phyloP scores from a whole-genome alignment of 371 early-diverging fungal genomes.

The Mucor racemosus region DNA sequence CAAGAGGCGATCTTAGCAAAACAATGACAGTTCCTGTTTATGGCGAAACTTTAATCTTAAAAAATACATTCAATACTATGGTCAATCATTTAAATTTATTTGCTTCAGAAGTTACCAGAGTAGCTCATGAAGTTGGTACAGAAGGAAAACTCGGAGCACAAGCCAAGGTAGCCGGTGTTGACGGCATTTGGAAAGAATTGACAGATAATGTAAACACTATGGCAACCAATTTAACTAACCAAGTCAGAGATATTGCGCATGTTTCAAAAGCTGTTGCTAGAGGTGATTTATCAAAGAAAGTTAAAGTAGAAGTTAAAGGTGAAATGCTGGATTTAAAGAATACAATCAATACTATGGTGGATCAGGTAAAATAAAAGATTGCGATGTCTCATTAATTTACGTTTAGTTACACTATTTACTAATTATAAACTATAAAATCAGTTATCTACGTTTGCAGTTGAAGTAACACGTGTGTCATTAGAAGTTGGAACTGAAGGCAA shows the following conservation, averaged over 20 bases:
- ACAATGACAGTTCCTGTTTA: slow-evolving; percentile 69
- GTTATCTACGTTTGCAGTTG: slow-evolving; percentile 66
- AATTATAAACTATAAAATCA: neutral
- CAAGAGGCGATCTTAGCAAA: slow-evolving; percentile 71
- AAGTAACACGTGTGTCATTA: slow-evolving; percentile 66
- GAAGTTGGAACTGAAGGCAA: slow-evolving; percentile 60
- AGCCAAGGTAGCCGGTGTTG: slow-evolving; percentile 57
- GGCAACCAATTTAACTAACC: slow-evolving; percentile 63
- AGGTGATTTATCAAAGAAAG: slow-evolving; percentile 60
- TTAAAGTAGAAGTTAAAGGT: slow-evolving; percentile 60
- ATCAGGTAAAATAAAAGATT: slow-evolving; percentile 42
- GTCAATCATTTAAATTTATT: slow-evolving; percentile 56
- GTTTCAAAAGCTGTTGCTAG: slow-evolving; percentile 63
- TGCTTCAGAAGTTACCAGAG: slow-evolving; percentile 59
- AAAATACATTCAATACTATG: slow-evolving; percentile 76
- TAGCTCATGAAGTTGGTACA: slow-evolving; percentile 59
- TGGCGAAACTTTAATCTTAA: slow-evolving; percentile 72
- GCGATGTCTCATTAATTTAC: no score
- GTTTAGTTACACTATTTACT: neutral
- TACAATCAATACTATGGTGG: slow-evolving; percentile 70
- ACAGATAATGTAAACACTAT: slow-evolving; percentile 69
- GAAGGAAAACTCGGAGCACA: slow-evolving; percentile 56
- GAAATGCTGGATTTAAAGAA: slow-evolving; percentile 67
- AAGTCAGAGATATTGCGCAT: slow-evolving; percentile 64
- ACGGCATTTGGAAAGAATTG: slow-evolving; percentile 71